phyloP scores from a whole-genome alignment of 495 filamentous ascomycete genomes.

The Tuber magnatum region DNA sequence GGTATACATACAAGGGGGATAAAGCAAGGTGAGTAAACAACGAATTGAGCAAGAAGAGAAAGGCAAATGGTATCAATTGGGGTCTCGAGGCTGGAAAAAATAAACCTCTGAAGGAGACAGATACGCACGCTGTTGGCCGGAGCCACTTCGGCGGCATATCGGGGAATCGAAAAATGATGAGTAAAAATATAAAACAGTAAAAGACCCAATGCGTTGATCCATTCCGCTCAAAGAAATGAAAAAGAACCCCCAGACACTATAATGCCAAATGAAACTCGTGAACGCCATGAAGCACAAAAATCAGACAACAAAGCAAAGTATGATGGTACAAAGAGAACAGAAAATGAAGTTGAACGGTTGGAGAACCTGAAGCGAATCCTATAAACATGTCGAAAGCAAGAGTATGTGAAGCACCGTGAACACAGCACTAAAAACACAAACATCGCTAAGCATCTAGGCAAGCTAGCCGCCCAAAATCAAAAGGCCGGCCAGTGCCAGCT shows the following conservation, averaged over 20 bases:
- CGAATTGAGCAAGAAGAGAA: not conserved
- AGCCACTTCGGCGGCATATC: constrained; percentile 15
- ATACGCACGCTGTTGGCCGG: constrained; percentile 9
- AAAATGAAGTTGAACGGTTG: constrained; percentile 32
- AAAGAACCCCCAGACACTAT: constrained; percentile 25
- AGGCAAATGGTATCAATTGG: not conserved
- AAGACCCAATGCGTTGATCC: constrained; percentile 17
- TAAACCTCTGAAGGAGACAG: constrained; percentile 31
- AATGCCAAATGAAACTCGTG: constrained; percentile 28
- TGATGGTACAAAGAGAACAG: constrained; percentile 41
- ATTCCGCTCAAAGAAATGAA: constrained; percentile 13
- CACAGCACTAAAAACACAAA: constrained; percentile 17
- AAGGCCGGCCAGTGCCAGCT: constrained; percentile 6
- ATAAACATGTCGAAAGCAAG: constrained; percentile 17
- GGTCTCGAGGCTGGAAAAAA: constrained; percentile 30
- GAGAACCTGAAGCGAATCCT: constrained; percentile 33
- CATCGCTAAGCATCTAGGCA: constrained; percentile 16
- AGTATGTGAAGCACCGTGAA: constrained; percentile 42
- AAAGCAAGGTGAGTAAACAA: not conserved
- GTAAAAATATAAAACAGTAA: constrained; percentile 27
- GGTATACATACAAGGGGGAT: not conserved
- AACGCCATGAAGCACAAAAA: constrained; percentile 30
- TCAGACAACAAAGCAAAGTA: constrained; percentile 33
- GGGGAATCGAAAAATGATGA: constrained; percentile 32
- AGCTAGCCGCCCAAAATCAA: constrained; percentile 11